These are phyloP conservation scores for Hibiscus tridactylites DNA, from an alignment of 345 rosid genomes.

Conservation along the genomic window DNA sequence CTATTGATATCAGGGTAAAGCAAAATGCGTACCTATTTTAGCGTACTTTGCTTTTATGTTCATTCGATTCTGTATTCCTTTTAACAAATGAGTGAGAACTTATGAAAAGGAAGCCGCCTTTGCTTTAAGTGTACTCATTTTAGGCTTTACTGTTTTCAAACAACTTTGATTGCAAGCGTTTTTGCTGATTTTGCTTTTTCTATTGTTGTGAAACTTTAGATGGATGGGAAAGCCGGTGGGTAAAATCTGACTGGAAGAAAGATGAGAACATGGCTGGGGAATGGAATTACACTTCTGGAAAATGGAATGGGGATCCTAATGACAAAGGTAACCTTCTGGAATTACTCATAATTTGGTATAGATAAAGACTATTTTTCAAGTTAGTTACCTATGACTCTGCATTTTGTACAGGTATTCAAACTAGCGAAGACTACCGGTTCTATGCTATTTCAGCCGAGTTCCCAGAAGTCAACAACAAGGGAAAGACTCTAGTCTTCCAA, in stretches of 20 bases:
- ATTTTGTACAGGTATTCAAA: constrained; percentile 65
- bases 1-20: background rate
- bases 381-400: background rate
- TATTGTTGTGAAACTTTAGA: constrained; percentile 26
- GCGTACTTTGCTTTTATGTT: background rate
- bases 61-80: background rate
- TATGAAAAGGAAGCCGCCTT: background rate
- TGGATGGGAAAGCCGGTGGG: constrained; percentile 97
- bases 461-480: constrained; percentile 92
- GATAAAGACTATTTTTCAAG: background rate
- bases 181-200: background rate
- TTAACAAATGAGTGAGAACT: background rate
- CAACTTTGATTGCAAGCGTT: background rate
- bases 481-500: constrained; percentile 79
- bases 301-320: constrained; percentile 80
- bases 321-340: constrained; percentile 59
- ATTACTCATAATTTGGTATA: background rate
- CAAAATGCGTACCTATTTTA: background rate
- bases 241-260: constrained; percentile 84
- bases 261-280: constrained; percentile 82
- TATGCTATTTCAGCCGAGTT: constrained; percentile 96
- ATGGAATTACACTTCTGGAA: constrained; percentile 90
- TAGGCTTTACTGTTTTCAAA: background rate
- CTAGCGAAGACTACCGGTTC: constrained; percentile 92
- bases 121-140: background rate